Evolutionary conservation across 202 grass and related monocot species (phyloP).

Genomic region (Setaria viridis): DNA sequence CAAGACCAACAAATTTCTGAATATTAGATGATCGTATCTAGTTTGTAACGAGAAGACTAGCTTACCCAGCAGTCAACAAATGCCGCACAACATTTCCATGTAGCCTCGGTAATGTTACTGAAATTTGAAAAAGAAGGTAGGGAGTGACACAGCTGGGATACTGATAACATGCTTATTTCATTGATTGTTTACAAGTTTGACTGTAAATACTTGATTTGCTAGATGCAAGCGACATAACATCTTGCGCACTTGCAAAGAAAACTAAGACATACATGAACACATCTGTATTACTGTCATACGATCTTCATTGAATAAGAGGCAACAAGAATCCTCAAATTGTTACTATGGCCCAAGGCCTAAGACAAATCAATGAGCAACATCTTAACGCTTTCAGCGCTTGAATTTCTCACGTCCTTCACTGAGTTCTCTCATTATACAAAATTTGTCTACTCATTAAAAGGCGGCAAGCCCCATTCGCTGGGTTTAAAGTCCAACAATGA

Average conservation of each 20-base stretch:
- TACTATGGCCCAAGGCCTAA: background rate
- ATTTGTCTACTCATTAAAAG: slow-evolving; percentile 59
- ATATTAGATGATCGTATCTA: background rate
- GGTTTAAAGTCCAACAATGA: slow-evolving; percentile 80
- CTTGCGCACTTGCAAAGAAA: background rate
- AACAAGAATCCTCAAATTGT: slow-evolving; percentile 41
- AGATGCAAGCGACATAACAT: background rate
- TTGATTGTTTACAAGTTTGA: background rate
- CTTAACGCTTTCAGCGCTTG: background rate
- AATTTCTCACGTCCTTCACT: slow-evolving; percentile 1
- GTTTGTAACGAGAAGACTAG: background rate
- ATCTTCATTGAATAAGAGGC: slow-evolving; percentile 44
- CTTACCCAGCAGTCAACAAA: background rate
- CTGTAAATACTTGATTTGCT: background rate
- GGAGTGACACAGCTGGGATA: background rate
- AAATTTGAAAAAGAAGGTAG: background rate
- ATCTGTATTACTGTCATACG: no score
- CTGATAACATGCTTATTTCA: background rate
- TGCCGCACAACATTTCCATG: background rate
- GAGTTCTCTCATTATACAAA: background rate
- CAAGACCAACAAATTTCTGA: background rate
- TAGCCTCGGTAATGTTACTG: background rate
- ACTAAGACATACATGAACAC: background rate
- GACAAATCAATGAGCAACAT: background rate
- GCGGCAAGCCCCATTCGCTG: slow-evolving; percentile 73